Percentiles rank a stretch among this genome's conserved stretches.
Evolutionary conservation across 192 early-diverging fungal species (phyloP).

Genomic region (Geosiphon pyriformis): DNA sequence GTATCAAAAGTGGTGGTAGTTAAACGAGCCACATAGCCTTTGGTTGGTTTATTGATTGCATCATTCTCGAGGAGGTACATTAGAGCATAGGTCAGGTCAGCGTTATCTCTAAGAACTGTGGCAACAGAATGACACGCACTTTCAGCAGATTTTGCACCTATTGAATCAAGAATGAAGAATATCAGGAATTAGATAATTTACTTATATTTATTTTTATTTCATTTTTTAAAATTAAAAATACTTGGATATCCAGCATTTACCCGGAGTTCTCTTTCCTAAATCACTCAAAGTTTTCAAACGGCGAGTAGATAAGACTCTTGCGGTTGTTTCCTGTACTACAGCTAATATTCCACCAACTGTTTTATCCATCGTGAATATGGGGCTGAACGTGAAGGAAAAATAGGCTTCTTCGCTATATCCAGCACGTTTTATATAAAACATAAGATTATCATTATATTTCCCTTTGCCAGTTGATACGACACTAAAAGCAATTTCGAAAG

Average conservation of each 20-base stretch:
- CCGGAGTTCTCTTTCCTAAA: slow-evolving; percentile 15
- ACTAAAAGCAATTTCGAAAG: background rate
- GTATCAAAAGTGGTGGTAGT: too few species aligned
- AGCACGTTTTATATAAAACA: slow-evolving; percentile 1
- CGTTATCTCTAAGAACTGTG: background rate
- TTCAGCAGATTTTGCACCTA: slow-evolving; percentile 19
- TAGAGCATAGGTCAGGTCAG: slow-evolving; percentile 13
- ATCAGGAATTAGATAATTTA: too few species aligned
- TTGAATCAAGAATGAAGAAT: too few species aligned
- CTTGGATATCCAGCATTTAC: background rate
- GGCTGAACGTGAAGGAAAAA: slow-evolving; percentile 32
- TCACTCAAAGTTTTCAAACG: slow-evolving; percentile 24
- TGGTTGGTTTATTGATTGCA: background rate
- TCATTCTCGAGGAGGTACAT: slow-evolving; percentile 17
- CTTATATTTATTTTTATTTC: background rate
- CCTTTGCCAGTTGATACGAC: slow-evolving; percentile 2
- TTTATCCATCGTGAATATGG: slow-evolving; percentile 28
- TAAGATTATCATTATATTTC: background rate
- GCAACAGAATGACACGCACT: slow-evolving; percentile 5
- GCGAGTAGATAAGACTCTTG: slow-evolving; percentile 26
- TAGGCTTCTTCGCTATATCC: slow-evolving; percentile 36
- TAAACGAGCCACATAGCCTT: background rate
- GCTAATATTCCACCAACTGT: slow-evolving; percentile 29
- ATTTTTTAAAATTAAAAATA: background rate
- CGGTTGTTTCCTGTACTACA: slow-evolving; percentile 29